Conservation (phyloP, 768 basidiomycete genomes). For the Suillus subalutaceus region DNA sequence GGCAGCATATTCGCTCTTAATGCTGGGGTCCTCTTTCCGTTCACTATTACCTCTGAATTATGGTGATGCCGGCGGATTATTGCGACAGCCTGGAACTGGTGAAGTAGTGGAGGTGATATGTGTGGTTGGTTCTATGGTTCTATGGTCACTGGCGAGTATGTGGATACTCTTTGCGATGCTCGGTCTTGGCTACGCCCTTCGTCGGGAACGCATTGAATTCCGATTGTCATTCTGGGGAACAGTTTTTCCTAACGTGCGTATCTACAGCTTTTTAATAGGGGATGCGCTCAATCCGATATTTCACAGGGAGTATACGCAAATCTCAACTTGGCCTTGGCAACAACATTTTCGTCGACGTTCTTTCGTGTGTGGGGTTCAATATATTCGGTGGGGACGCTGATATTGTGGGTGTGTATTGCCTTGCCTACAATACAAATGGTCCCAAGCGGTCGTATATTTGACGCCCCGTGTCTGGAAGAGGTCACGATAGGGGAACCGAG, state of each 20-base stretch:
- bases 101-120: conserved; percentile 48
- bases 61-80: conserved; percentile 37
- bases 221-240: conserved; percentile 65
- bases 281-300: background rate
- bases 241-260: conserved; percentile 69
- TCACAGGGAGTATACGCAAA: conserved; percentile 67
- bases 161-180: conserved; percentile 62
- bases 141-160: conserved; percentile 68
- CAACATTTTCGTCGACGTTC: conserved; percentile 52
- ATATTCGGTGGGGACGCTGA: conserved; percentile 51
- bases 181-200: conserved; percentile 46
- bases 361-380: conserved; percentile 62
- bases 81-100: conserved; percentile 37
- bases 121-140: conserved; percentile 48
- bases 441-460: conserved; percentile 43
- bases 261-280: background rate
- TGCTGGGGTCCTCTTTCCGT: conserved; percentile 55
- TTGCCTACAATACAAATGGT: conserved; percentile 41
- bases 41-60: conserved; percentile 37
- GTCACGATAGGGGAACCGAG: conserved; percentile 18
- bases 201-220: conserved; percentile 50
- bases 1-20: conserved; percentile 56
- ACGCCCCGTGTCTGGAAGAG: conserved; percentile 44
- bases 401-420: conserved; percentile 56
- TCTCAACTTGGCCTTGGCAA: conserved; percentile 55